These are phyloP conservation scores for Colletotrichum sp. DNA, from an alignment of 2,329 filamentous ascomycete genomes.

Conservation along the genomic window DNA sequence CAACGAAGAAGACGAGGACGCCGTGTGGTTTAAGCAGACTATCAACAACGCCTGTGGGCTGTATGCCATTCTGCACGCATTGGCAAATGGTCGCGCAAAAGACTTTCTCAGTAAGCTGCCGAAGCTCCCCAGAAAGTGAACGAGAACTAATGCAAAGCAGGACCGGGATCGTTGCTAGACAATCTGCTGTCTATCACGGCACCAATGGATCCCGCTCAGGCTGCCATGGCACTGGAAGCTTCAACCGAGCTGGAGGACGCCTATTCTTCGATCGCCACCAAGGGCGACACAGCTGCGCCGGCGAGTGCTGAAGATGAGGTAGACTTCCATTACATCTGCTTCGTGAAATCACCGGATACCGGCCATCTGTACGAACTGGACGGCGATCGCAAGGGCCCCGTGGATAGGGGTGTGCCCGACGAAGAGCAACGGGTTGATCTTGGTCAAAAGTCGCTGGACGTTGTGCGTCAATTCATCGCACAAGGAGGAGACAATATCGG, in stretches of 20 bases:
- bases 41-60: slow-evolving; percentile 76
- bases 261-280: slow-evolving; percentile 64
- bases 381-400: slow-evolving; percentile 69
- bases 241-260: slow-evolving; percentile 69
- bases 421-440: slow-evolving; percentile 52
- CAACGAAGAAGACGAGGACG: slow-evolving; percentile 59
- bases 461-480: slow-evolving; percentile 43
- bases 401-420: slow-evolving; percentile 50
- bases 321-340: slow-evolving; percentile 76
- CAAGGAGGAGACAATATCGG: slow-evolving; percentile 29
- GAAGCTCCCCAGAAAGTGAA: not conserved
- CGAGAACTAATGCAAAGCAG: not conserved
- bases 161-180: slow-evolving; percentile 38
- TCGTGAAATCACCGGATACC: slow-evolving; percentile 62
- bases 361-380: slow-evolving; percentile 70
- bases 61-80: slow-evolving; percentile 69
- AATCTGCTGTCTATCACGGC: slow-evolving; percentile 67
- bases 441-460: slow-evolving; percentile 63
- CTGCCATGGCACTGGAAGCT: slow-evolving; percentile 68
- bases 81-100: slow-evolving; percentile 58
- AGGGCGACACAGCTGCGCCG: slow-evolving; percentile 68
- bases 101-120: slow-evolving; percentile 37
- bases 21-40: slow-evolving; percentile 77
- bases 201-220: slow-evolving; percentile 56
- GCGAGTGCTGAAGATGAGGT: slow-evolving; percentile 63